Evolutionary conservation across 306 rosid genomes (phyloP).

Genomic region (Quercus rubra): DNA sequence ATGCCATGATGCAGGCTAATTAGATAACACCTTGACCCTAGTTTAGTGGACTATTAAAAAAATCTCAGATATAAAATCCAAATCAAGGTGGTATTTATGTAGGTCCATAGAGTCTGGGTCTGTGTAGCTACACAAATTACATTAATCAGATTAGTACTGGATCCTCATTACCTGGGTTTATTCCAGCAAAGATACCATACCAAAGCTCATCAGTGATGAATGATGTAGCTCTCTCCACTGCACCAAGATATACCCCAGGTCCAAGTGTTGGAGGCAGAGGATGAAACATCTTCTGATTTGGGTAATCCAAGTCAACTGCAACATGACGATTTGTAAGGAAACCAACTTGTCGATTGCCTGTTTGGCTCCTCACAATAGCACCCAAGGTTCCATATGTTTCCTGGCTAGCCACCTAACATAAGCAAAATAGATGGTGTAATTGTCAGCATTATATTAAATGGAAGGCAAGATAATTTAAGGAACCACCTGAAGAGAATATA

Average conservation of each 20-base stretch:
- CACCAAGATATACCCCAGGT: slow-evolving; percentile 99
- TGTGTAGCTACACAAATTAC: neutral
- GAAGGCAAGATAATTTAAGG: neutral
- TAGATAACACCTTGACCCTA: neutral
- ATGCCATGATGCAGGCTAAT: neutral
- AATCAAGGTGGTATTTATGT: neutral
- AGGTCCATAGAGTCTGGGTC: neutral
- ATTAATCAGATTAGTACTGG: neutral
- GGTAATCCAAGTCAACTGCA: slow-evolving; percentile 95
- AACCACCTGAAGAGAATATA: neutral
- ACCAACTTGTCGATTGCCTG: slow-evolving; percentile 92
- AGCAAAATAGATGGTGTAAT: slow-evolving; percentile 8
- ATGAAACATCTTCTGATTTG: slow-evolving; percentile 99
- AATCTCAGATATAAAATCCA: neutral
- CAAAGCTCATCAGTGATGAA: slow-evolving; percentile 97
- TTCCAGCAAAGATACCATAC: slow-evolving; percentile 99
- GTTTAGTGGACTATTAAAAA: neutral
- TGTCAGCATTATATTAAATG: slow-evolving; percentile 23
- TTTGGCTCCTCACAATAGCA: slow-evolving; percentile 94
- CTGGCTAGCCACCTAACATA: slow-evolving; percentile 87
- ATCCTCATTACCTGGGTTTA: slow-evolving; percentile 82
- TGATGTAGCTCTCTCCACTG: slow-evolving; percentile 98
- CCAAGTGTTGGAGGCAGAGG: slow-evolving; percentile 98
- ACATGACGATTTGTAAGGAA: slow-evolving; percentile 99
- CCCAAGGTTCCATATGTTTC: slow-evolving; percentile 99